Evolutionary conservation across 495 filamentous ascomycete genomes (phyloP).

Genomic region (Penicillium mononematosum): DNA sequence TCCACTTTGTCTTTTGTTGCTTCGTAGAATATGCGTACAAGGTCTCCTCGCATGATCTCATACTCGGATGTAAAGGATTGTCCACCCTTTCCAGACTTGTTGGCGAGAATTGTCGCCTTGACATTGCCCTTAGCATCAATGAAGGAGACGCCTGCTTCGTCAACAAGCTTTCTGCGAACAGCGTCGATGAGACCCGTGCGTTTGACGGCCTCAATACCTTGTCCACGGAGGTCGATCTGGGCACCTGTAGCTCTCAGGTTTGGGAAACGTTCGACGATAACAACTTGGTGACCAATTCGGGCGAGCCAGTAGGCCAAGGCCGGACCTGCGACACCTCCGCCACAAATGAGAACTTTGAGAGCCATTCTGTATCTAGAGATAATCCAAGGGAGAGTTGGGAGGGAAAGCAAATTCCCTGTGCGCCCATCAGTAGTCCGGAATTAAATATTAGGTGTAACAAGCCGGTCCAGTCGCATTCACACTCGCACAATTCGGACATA

Average conservation of each 20-base stretch:
- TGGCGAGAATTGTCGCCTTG: slow-evolving; percentile 30
- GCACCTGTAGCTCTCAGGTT: slow-evolving; percentile 33
- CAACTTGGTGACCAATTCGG: slow-evolving; percentile 32
- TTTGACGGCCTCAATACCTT: slow-evolving; percentile 36
- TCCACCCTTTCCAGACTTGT: slow-evolving; percentile 34
- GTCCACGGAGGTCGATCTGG: slow-evolving; percentile 43
- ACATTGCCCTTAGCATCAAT: slow-evolving; percentile 32
- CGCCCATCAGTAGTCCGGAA: neutral
- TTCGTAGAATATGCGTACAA: slow-evolving; percentile 38
- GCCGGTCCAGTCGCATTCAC: too few species aligned
- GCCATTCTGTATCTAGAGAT: slow-evolving; percentile 6
- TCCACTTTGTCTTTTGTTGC: slow-evolving; percentile 34
- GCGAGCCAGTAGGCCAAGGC: slow-evolving; percentile 42
- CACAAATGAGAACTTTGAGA: slow-evolving; percentile 44
- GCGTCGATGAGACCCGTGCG: slow-evolving; percentile 42
- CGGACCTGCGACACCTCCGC: slow-evolving; percentile 37
- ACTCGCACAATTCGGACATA: neutral
- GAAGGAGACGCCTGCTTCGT: slow-evolving; percentile 37
- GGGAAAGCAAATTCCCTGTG: neutral
- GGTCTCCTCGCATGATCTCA: slow-evolving; percentile 49
- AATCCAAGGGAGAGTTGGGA: neutral
- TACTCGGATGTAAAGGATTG: slow-evolving; percentile 41
- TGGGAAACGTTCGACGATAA: slow-evolving; percentile 44
- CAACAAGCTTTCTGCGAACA: slow-evolving; percentile 29
- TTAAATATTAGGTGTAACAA: neutral